Conservation (phyloP, 768 basidiomycete genomes). For the Phaeotremella fagi region DNA sequence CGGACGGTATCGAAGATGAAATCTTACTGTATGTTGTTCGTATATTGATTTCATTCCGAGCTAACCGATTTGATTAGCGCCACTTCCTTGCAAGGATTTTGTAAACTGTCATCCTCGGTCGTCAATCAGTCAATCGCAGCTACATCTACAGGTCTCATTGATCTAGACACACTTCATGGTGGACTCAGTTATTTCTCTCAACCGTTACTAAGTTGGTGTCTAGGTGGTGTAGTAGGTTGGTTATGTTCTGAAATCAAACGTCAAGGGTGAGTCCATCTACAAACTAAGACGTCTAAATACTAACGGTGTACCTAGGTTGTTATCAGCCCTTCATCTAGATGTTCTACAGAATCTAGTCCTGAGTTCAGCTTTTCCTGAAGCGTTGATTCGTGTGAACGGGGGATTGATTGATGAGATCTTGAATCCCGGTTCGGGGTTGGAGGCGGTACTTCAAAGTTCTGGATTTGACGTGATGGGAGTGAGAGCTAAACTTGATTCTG, state of each 20-base stretch:
- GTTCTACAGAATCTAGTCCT: conserved; percentile 38
- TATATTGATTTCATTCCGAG: neutral
- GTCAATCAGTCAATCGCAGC: conserved; percentile 49
- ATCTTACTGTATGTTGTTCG: conserved; percentile 28
- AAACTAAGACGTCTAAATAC: neutral
- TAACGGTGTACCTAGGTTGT: conserved; percentile 11
- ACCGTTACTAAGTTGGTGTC: conserved; percentile 49
- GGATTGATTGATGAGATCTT: conserved; percentile 21
- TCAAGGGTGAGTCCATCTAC: conserved; percentile 37
- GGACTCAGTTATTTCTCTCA: conserved; percentile 51
- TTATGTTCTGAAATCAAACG: conserved; percentile 43
- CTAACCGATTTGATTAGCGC: conserved; percentile 19
- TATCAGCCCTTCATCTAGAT: conserved; percentile 36
- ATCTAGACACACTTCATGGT: conserved; percentile 46
- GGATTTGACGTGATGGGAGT: conserved; percentile 27
- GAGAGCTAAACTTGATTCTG: conserved; percentile 15
- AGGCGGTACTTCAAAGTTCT: conserved; percentile 31
- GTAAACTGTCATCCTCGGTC: conserved; percentile 45
- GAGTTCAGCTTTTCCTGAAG: conserved; percentile 27
- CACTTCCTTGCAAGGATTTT: conserved; percentile 46
- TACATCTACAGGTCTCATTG: conserved; percentile 42
- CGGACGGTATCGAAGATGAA: conserved; percentile 47
- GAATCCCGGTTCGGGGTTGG: conserved; percentile 18
- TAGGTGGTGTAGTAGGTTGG: conserved; percentile 48
- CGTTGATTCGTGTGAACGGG: conserved; percentile 22